Percentiles rank a stretch among this genome's conserved stretches.
Conservation (phyloP, 2,329 filamentous ascomycete genomes). For the Aspergillus pseudotamarii region DNA sequence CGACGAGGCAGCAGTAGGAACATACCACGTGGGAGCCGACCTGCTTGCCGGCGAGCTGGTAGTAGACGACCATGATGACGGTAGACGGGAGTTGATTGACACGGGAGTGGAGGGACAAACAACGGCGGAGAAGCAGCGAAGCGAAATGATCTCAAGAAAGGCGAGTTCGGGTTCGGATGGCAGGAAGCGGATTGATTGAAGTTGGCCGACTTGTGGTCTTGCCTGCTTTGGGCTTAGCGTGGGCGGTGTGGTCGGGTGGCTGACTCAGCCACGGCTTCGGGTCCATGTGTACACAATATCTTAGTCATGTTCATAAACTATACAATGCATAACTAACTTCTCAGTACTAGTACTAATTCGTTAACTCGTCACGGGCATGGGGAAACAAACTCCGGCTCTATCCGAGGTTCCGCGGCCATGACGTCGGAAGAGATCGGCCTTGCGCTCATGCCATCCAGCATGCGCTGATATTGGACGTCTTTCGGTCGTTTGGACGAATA, state of each 20-base stretch:
- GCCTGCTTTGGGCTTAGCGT: slow-evolving; percentile 5
- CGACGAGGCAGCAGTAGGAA: slow-evolving; percentile 20
- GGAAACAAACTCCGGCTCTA: neutral
- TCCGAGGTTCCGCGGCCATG: neutral
- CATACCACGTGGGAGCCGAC: slow-evolving; percentile 56
- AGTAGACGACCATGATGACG: slow-evolving; percentile 55
- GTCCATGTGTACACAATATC: too few species aligned
- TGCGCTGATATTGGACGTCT: neutral
- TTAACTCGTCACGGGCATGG: too few species aligned
- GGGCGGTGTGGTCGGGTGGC: neutral
- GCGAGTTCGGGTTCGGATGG: slow-evolving; percentile 15
- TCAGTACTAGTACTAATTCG: too few species aligned
- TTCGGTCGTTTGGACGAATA: too few species aligned
- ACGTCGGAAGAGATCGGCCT: neutral
- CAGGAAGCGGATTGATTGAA: slow-evolving; percentile 9
- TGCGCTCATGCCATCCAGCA: neutral
- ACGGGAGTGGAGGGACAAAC: slow-evolving; percentile 1
- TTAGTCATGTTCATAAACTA: too few species aligned
- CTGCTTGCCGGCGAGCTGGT: slow-evolving; percentile 55
- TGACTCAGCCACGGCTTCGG: slow-evolving; percentile 1
- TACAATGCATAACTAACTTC: too few species aligned
- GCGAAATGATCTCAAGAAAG: slow-evolving; percentile 28
- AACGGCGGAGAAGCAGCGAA: slow-evolving; percentile 26
- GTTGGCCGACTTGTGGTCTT: slow-evolving; percentile 16
- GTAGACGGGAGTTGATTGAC: slow-evolving; percentile 19